Base-by-base conservation (phyloP, 2,329 filamentous ascomycete genomes). In the Ascochyta rabiei region DNA sequence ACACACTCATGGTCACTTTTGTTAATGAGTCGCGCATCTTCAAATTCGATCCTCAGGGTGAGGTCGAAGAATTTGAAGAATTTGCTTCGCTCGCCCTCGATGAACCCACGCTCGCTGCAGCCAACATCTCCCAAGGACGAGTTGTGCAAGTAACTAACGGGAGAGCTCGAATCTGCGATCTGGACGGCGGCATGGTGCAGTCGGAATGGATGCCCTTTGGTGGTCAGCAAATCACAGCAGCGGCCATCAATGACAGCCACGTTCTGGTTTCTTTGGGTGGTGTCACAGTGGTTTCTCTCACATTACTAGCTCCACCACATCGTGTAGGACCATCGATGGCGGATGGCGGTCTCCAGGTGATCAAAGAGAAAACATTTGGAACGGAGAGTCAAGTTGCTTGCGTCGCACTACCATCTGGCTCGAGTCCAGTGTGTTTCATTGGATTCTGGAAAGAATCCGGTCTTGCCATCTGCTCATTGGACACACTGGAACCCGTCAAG, bases 391-490 rank as follows among this genome's bases (percentile, higher is more conserved):
- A 98, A 72, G 85, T 98, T 30, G 90, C 95, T 2, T 96, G 93
- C 66, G 81, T 98, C 9, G 87, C 93, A 41, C 82, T 95, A 1
- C 86, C 92, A 0, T 79, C 84, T 3, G 80, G 84, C 31, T 78
- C 88, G 13, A 78, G 82, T 4, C 80, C 84, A 43, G 78, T 91
- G 28, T 93, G 89, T 51, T 87, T 96, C 24, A 82, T 95, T 15
- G 93, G 92, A 1, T 95, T 96, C 75, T 98, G 93, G 86, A 86
- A 89, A 59, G 87, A 88, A n/a, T 90, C 91, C 6, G 85, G 85
- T 10, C 83, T 98, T 23, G 89, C 89, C 0, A 80, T 98, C 30
- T 79, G 96, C 39, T 82, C 88, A 54, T 73, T 96, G 19, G 75
- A 82, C 16, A 86, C 85, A 2, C 78, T 98, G 2, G 77, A 86